phyloP scores from a whole-genome alignment of 768 basidiomycete species.

The Pleurotus djamor region DNA sequence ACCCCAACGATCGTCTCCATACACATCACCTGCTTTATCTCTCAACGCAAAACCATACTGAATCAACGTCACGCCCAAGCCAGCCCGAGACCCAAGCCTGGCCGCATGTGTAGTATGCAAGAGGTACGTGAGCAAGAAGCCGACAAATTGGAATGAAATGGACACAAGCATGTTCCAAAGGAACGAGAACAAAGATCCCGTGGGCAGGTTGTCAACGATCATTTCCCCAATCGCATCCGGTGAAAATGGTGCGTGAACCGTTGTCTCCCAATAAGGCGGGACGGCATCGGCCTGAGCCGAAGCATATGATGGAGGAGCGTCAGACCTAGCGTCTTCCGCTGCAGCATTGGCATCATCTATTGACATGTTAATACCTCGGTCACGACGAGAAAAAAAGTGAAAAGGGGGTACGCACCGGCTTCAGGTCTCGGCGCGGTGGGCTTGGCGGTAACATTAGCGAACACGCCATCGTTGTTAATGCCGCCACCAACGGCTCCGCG shows the following conservation, averaged over 20 bases:
- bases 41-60: conserved; percentile 91
- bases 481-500: conserved; percentile 61
- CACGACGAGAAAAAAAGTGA: conserved; percentile 6
- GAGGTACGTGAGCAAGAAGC: conserved; percentile 90
- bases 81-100: conserved; percentile 89
- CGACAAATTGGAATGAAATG: conserved; percentile 96
- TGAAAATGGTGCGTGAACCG: conserved; percentile 85
- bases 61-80: conserved; percentile 93
- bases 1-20: conserved; percentile 27
- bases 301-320: conserved; percentile 91
- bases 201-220: conserved; percentile 86
- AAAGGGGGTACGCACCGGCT: conserved; percentile 43
- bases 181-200: conserved; percentile 81
- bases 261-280: conserved; percentile 97
- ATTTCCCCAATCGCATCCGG: conserved; percentile 70
- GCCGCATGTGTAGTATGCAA: conserved; percentile 93
- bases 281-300: conserved; percentile 93
- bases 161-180: conserved; percentile 93
- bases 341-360: conserved; percentile 65
- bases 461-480: conserved; percentile 84
- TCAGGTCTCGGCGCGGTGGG: conserved; percentile 59
- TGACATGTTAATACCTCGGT: conserved; percentile 9
- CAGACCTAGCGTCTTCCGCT: conserved; percentile 80
- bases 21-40: conserved; percentile 41
- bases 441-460: conserved; percentile 93